These are phyloP conservation scores for Flaveria linearis DNA, from an alignment of 129 eudicot genomes.

Conservation along the genomic window DNA sequence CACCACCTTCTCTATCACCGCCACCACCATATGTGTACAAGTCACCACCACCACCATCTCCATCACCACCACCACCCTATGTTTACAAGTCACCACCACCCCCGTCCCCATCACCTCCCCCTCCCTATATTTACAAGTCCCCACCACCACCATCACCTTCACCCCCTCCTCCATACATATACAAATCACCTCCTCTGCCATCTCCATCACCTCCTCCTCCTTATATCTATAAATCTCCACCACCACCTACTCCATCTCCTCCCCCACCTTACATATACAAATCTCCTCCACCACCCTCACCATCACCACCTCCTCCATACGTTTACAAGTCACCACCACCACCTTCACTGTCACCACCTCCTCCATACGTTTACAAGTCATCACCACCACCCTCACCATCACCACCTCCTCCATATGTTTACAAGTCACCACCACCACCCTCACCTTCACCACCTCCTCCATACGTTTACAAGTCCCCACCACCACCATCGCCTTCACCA, in stretches of 20 bases:
- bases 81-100: not conserved
- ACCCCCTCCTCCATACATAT: not conserved
- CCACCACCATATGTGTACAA: conserved; percentile 9
- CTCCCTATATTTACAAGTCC: conserved; percentile 7
- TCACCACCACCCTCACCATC: not conserved
- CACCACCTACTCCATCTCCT: not conserved
- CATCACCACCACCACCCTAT: conserved; percentile 8
- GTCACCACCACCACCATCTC: not conserved
- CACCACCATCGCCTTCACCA: conserved; percentile 26
- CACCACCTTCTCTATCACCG: conserved; percentile 1
- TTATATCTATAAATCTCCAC: not conserved
- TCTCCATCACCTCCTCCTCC: conserved; percentile 16
- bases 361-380: not conserved
- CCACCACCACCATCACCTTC: conserved; percentile 11
- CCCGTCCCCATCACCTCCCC: not conserved
- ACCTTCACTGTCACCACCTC: not conserved
- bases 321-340: conserved; percentile 19
- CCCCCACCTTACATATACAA: not conserved
- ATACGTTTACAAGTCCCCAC: not conserved
- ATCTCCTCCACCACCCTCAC: conserved; percentile 12
- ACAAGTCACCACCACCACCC: conserved; percentile 23
- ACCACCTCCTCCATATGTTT: conserved; percentile 10
- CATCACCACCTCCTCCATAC: conserved; percentile 17
- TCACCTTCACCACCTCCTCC: conserved; percentile 18
- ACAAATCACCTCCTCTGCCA: conserved; percentile 1